A percentile compares a stretch with the other conserved stretches of the same genome.
Conservation (phyloP, 306 rosid species). For the Spatholobus suberectus region DNA sequence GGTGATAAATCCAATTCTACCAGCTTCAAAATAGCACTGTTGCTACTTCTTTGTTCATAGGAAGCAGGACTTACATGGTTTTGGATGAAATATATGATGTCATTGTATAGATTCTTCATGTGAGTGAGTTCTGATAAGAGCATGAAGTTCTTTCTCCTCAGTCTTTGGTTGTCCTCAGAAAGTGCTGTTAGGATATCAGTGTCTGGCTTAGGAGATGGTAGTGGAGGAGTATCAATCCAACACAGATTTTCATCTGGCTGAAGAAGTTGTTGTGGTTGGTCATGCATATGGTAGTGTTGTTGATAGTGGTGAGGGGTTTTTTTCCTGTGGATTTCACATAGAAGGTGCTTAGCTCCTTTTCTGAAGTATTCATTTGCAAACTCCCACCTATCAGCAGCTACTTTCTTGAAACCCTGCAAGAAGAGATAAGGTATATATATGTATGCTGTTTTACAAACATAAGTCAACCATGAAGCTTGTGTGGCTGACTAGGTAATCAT, state of each 20-base stretch:
- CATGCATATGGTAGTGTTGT: conserved; percentile 44
- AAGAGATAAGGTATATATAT: neutral
- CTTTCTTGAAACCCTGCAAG: conserved; percentile 79
- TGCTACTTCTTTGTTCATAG: conserved; percentile 40
- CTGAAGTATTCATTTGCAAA: conserved; percentile 80
- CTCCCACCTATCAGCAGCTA: conserved; percentile 87
- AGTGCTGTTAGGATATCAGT: conserved; percentile 60
- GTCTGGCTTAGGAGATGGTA: conserved; percentile 47
- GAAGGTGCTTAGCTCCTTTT: conserved; percentile 69
- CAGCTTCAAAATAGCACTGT: conserved; percentile 46
- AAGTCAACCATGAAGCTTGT: conserved; percentile 6
- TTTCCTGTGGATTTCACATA: conserved; percentile 78
- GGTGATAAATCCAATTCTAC: conserved; percentile 54
- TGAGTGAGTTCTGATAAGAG: conserved; percentile 75
- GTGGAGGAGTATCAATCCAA: conserved; percentile 47
- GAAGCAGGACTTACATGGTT: conserved; percentile 72
- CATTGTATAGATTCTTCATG: conserved; percentile 86
- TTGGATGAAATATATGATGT: conserved; percentile 78
- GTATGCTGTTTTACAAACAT: conserved; percentile 11
- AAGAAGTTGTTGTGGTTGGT: conserved; percentile 41
- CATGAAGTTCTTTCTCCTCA: conserved; percentile 71
- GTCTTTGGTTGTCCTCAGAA: conserved; percentile 73
- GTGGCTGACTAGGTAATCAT: neutral
- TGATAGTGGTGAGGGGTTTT: conserved; percentile 66
- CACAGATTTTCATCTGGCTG: conserved; percentile 48